These are phyloP conservation scores for Cytospora schulzeri DNA, from an alignment of 2,329 filamentous ascomycete genomes.

Conservation along the genomic window DNA sequence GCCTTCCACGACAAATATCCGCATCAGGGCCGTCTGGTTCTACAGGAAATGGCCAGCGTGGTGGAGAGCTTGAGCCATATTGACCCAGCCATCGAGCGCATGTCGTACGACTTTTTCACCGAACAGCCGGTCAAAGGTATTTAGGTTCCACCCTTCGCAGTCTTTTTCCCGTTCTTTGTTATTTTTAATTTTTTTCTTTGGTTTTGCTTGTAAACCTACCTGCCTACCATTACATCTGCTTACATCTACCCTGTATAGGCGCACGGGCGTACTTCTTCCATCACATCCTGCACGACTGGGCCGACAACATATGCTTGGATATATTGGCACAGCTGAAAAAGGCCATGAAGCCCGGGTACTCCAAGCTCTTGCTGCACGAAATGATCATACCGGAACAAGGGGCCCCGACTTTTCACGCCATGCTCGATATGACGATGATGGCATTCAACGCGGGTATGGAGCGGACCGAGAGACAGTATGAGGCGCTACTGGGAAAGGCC, in stretches of 20 bases:
- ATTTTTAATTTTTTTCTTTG: no score
- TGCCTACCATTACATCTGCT: not conserved
- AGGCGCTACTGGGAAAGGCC: conserved; percentile 29
- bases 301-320: conserved; percentile 37
- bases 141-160: no score
- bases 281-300: conserved; percentile 42
- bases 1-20: conserved; percentile 24
- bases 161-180: no score
- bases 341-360: conserved; percentile 39
- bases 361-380: conserved; percentile 39
- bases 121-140: conserved; percentile 40
- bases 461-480: conserved; percentile 34
- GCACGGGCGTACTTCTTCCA: conserved; percentile 37
- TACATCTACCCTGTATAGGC: conserved; percentile 26
- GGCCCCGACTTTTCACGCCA: conserved; percentile 30
- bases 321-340: conserved; percentile 36
- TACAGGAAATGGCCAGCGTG: conserved; percentile 32
- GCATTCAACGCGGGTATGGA: conserved; percentile 35
- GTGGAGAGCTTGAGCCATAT: conserved; percentile 26
- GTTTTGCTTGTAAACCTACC: not conserved
- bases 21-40: conserved; percentile 27
- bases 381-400: conserved; percentile 36
- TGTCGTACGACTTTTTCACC: conserved; percentile 40
- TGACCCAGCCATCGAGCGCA: conserved; percentile 32
- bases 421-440: conserved; percentile 39